Evolutionary conservation across 148 eudicot species (phyloP), one percentile per base, ranked within the genome.

Genomic region (Cornus controversa): DNA sequence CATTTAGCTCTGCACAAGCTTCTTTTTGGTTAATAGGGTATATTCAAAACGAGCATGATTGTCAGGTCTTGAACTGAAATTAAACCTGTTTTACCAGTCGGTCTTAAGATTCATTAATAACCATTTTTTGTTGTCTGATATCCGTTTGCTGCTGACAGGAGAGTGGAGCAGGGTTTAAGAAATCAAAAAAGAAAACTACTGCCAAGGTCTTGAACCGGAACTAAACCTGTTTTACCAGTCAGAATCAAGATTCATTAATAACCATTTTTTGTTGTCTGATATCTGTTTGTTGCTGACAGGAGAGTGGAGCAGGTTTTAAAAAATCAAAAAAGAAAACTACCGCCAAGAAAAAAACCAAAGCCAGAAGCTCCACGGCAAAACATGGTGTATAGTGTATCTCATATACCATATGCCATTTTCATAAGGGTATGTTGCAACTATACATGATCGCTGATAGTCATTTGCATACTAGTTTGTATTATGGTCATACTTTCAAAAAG

Each of bases 231-330:
- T 37, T 22, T 5, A 53, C 37, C 9, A 14, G n/a, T 20, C 54
- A 5, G 70, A 53, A 40, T 53, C 28, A 27, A 62, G 29, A 34
- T 47, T 24, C 50, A 34, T 16, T 37, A 26, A 36, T 0, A 5
- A 27, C 45, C 8, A 26, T 23, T 47, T 23, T 62, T 70, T 63
- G 15, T 26, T n/a, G 45, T 73, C 66, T 71, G 45, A 53, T 66
- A 24, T 70, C 60, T 7, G 22, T 70, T 71, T 86, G 74, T 34
- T 76, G 20, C 57, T 75, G 70, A 75, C 91, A 93, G 98, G 98
- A 91, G 31, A 90, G 78, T 73, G 96, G 96, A 77, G 77, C 27
- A 76, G 90, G 87, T 47, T 91, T 84, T 72, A 82, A 79, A 60
- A 87, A 73, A 73, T 40, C 84, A 23, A 50, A 57, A 8, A 87